Evolutionary conservation across 1,284 basidiomycete species (phyloP).

Genomic region (Flammula alnicola): DNA sequence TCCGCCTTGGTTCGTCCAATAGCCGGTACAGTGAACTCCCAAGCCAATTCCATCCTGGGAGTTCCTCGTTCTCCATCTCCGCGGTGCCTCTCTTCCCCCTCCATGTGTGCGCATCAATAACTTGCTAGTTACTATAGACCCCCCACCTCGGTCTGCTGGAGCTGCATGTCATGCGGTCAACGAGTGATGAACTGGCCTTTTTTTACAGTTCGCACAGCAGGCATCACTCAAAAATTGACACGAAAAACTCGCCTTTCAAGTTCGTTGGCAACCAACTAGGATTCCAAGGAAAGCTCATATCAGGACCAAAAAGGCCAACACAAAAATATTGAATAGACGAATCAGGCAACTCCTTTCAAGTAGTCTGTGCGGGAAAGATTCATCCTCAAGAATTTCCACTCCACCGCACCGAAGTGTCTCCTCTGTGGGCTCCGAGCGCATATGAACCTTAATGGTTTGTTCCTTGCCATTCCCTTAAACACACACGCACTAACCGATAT

Average conservation of each 20-base stretch:
- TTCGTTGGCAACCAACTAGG: too few relatives aligned
- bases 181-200: slow-evolving; percentile 15
- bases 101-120: slow-evolving; percentile 1
- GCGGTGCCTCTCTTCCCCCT: slow-evolving; percentile 12
- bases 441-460: too few relatives aligned
- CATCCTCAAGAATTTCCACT: background rate
- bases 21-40: slow-evolving; percentile 3
- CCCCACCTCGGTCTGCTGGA: slow-evolving; percentile 4
- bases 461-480: background rate
- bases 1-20: slow-evolving; percentile 13
- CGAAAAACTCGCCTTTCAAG: too few relatives aligned
- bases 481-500: background rate
- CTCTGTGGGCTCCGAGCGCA: too few relatives aligned
- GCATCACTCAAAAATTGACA: background rate
- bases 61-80: slow-evolving; percentile 8
- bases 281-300: background rate
- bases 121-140: slow-evolving; percentile 1
- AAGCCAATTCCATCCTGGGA: slow-evolving; percentile 12
- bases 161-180: background rate
- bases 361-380: background rate
- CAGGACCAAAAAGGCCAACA: background rate
- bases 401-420: too few relatives aligned
- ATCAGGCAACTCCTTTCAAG: slow-evolving; percentile 1
- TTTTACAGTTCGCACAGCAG: background rate
- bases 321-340: slow-evolving; percentile 1